phyloP scores from a whole-genome alignment of 306 rosid species.

The Prunus mongolica region DNA sequence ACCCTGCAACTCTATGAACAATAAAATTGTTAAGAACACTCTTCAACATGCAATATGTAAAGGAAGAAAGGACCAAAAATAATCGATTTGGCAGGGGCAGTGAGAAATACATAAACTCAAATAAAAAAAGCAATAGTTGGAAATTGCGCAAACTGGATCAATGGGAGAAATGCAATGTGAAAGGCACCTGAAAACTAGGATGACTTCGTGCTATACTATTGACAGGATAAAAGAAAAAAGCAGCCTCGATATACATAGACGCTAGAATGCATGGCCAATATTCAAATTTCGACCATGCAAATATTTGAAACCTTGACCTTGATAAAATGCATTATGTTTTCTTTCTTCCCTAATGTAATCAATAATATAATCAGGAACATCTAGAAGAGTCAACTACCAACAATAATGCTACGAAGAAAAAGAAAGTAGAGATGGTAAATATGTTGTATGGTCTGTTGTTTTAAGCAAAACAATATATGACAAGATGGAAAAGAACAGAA shows the following conservation, averaged over 20 bases:
- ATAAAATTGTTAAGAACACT: not conserved
- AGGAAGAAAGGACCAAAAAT: not conserved
- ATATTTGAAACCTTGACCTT: not conserved
- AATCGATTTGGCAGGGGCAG: not conserved
- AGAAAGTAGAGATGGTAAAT: not conserved
- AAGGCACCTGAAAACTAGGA: not conserved
- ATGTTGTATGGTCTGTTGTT: not conserved
- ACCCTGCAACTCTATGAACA: constrained; percentile 9
- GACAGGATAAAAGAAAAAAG: not conserved
- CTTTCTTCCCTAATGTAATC: not conserved
- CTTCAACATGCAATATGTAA: not conserved
- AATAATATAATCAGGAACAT: not conserved
- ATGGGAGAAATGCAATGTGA: not conserved
- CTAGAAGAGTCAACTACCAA: not conserved
- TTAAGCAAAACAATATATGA: not conserved
- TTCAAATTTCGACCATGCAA: not conserved
- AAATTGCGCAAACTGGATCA: not conserved
- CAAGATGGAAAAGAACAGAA: not conserved
- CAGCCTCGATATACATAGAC: not conserved
- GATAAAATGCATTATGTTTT: not conserved
- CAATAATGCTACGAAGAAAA: not conserved
- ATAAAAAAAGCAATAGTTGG: not conserved
- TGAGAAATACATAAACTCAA: not conserved
- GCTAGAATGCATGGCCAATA: not conserved
- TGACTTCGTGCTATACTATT: not conserved